A percentile compares a stretch with the other conserved stretches of the same genome.
Conservation (phyloP, 2,329 filamentous ascomycete genomes). For the Cercospora janseana region DNA sequence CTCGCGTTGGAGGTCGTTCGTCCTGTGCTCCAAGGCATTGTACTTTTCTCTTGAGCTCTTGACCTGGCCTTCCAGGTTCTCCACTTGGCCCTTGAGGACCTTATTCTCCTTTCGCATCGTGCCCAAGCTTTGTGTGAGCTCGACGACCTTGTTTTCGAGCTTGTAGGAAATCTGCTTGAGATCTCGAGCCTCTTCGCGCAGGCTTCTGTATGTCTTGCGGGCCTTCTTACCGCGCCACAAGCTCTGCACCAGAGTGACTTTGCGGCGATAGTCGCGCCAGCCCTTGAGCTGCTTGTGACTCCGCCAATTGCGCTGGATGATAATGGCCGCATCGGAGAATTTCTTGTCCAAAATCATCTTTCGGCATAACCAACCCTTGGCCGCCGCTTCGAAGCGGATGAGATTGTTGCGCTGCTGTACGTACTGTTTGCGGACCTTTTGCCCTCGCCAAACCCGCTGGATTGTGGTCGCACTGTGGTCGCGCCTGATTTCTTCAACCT, state of each 20-base stretch:
- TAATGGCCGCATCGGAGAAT: slow-evolving; percentile 82
- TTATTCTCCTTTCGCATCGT: slow-evolving; percentile 95
- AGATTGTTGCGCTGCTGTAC: slow-evolving; percentile 75
- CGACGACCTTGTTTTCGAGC: slow-evolving; percentile 98
- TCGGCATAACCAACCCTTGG: slow-evolving; percentile 87
- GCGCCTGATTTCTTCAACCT: slow-evolving; percentile 75
- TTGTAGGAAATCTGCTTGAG: slow-evolving; percentile 99
- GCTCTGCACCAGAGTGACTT: slow-evolving; percentile 86
- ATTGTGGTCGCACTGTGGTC: slow-evolving; percentile 89
- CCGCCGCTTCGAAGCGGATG: slow-evolving; percentile 81
- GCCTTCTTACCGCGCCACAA: slow-evolving; percentile 85
- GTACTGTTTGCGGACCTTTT: slow-evolving; percentile 83
- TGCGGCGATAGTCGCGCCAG: slow-evolving; percentile 87
- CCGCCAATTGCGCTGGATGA: slow-evolving; percentile 90
- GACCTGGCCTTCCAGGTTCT: slow-evolving; percentile 94
- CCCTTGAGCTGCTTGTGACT: slow-evolving; percentile 71
- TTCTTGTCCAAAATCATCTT: slow-evolving; percentile 92
- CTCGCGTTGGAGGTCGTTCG: slow-evolving; percentile 92
- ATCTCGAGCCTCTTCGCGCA: slow-evolving; percentile 94
- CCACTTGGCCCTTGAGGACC: slow-evolving; percentile 77
- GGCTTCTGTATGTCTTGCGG: slow-evolving; percentile 79
- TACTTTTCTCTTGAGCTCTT: slow-evolving; percentile 94
- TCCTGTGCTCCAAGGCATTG: slow-evolving; percentile 81
- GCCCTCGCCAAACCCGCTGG: slow-evolving; percentile 89
- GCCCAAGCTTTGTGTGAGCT: slow-evolving; percentile 90